Evolutionary conservation across 73 alveolate species (phyloP).

Genomic region (Blepharisma japonicum): DNA sequence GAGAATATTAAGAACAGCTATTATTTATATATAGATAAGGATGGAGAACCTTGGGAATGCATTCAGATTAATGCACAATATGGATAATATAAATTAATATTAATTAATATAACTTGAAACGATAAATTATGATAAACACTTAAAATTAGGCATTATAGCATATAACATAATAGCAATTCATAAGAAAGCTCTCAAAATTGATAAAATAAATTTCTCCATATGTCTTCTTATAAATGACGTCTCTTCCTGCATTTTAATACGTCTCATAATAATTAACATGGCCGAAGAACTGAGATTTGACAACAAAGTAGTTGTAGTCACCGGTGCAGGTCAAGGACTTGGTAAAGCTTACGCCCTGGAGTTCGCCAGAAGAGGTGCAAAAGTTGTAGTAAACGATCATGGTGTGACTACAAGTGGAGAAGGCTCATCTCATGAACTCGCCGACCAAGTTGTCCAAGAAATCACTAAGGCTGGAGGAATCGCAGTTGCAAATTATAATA

Average conservation of each 20-base stretch:
- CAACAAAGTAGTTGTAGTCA: constrained; percentile 63
- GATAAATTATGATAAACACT: too few species aligned
- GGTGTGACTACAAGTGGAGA: constrained; percentile 78
- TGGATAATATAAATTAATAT: not conserved
- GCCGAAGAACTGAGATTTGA: constrained; percentile 29
- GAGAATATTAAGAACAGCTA: not conserved
- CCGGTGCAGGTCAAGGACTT: constrained; percentile 91
- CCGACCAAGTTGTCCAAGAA: constrained; percentile 78
- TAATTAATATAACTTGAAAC: too few species aligned
- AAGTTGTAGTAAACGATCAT: constrained; percentile 85
- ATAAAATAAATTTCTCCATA: too few species aligned
- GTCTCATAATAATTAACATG: not conserved
- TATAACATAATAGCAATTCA: too few species aligned
- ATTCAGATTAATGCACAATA: constrained; percentile 8
- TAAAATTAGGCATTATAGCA: too few species aligned
- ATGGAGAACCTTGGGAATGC: constrained; percentile 9
- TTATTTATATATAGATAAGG: not conserved
- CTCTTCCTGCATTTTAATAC: too few species aligned
- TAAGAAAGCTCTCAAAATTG: too few species aligned
- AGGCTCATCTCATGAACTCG: constrained; percentile 65
- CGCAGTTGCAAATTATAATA: constrained; percentile 83
- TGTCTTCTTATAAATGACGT: too few species aligned
- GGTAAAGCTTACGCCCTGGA: constrained; percentile 77
- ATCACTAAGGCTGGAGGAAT: constrained; percentile 79
- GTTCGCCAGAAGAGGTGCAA: constrained; percentile 86